Evolutionary conservation across 768 basidiomycete genomes (phyloP), one percentile per base, ranked within the genome.

Genomic region (Leccinum subtestaceum): DNA sequence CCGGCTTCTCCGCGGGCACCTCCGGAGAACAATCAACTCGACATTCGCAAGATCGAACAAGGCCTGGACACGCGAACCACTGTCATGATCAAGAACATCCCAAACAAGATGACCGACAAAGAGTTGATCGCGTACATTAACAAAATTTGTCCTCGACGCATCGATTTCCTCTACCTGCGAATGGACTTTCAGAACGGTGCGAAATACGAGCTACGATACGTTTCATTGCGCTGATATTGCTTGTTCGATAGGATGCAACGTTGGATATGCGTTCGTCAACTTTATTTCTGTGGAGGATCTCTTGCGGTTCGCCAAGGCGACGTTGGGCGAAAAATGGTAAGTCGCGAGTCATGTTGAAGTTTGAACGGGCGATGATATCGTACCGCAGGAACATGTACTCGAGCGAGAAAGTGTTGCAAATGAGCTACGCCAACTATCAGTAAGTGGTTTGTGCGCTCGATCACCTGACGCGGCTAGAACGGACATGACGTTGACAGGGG

Each of bases 381-480:
- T 60, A 53, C 19, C 23, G 15, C 70, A 93, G 91, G 91, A 94
- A 95, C 69, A 86, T 92, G 86, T 94, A 91, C 70, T 89, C 89
- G 9, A 93, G 91, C 60, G 91, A 95, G 73, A 95, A 95, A 68
- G 86, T 93, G 9, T 74, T 94, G 54, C 89, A 94, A 66, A 92
- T 94, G 88, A 89, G 88, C 64, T 95, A 94, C 69, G 94, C 93
- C 3, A 94, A 92, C 64, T 93, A 91, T 67, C 93, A 95, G 92
- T 93, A 61, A 55, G 90, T 80, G 19, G n/a, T 32, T 53, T 49
- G 49, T 27, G 32, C 12, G n/a, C 29, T 17, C 13, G 49, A 21
- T 50, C 57, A 13, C 21, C 47, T 21, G 59, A 65, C 56, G 27
- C 53, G 56, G 19, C 54, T 63, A 29, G 59, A 54, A 56, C 25